Conservation (phyloP, 2,329 filamentous ascomycete species). For the Leptographium procerum region DNA sequence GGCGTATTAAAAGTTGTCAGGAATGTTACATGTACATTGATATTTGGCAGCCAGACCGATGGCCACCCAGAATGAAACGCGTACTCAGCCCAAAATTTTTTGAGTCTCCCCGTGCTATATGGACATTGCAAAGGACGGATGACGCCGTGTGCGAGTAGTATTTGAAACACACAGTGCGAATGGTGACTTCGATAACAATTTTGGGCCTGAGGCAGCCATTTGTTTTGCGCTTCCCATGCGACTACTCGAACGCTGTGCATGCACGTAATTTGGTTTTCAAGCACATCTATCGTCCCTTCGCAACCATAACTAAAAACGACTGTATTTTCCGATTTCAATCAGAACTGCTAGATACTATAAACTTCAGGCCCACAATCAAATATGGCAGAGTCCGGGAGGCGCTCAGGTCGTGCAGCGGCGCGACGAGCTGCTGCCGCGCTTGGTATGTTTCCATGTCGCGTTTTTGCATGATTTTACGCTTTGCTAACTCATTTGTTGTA, state of each 20-base stretch:
- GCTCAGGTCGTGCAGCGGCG: conserved; percentile 32
- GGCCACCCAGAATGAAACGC: too few relatives aligned
- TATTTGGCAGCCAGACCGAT: too few relatives aligned
- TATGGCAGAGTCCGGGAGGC: conserved; percentile 20
- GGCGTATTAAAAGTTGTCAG: too few relatives aligned
- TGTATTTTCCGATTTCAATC: background rate
- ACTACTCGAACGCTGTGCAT: background rate
- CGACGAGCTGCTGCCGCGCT: conserved; percentile 31
- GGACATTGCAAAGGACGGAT: too few relatives aligned
- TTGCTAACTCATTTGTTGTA: conserved; percentile 13
- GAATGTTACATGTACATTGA: too few relatives aligned
- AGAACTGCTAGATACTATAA: background rate
- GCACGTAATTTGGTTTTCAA: background rate
- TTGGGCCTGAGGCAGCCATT: background rate
- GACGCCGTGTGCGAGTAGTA: too few relatives aligned
- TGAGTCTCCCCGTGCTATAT: too few relatives aligned
- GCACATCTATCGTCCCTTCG: background rate
- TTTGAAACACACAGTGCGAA: too few relatives aligned
- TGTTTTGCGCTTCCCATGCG: too few relatives aligned
- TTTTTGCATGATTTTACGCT: too few relatives aligned
- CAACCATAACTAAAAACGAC: background rate
- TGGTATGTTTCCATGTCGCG: conserved; percentile 13
- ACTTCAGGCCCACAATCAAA: background rate
- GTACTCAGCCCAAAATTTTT: too few relatives aligned
- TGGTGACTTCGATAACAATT: too few relatives aligned